A percentile compares a stretch with the other conserved stretches of the same genome.
Conservation (phyloP, 2,329 filamentous ascomycete genomes). For the Fusarium cyanostomum region DNA sequence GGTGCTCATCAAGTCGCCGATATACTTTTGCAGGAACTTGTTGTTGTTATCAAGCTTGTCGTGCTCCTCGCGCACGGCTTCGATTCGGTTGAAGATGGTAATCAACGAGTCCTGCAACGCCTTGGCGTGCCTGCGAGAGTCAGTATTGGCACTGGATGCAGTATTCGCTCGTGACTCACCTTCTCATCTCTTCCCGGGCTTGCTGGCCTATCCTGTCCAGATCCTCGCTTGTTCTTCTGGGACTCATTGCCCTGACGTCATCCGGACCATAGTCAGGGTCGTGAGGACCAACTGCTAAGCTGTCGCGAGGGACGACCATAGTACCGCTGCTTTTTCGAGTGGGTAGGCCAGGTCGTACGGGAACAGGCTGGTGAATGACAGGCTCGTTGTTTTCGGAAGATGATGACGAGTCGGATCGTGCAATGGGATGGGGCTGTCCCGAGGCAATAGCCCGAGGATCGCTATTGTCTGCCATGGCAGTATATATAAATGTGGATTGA, state of each 20-base stretch:
- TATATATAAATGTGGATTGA: slow-evolving; percentile 1
- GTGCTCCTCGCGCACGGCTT: slow-evolving; percentile 92
- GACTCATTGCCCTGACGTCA: slow-evolving; percentile 95
- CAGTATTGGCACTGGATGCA: slow-evolving; percentile 14
- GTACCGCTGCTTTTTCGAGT: slow-evolving; percentile 84
- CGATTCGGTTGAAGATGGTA: slow-evolving; percentile 91
- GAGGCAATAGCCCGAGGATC: slow-evolving; percentile 37
- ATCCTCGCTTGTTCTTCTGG: slow-evolving; percentile 88
- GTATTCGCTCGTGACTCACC: slow-evolving; percentile 51
- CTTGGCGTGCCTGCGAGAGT: slow-evolving; percentile 77
- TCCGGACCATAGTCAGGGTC: slow-evolving; percentile 83
- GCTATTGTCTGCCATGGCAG: slow-evolving; percentile 37
- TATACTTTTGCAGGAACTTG: slow-evolving; percentile 97
- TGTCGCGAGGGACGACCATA: slow-evolving; percentile 82
- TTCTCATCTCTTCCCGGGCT: slow-evolving; percentile 73
- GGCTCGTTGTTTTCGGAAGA: slow-evolving; percentile 51
- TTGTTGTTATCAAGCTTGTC: slow-evolving; percentile 98
- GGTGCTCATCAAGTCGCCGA: slow-evolving; percentile 93
- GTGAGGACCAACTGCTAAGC: slow-evolving; percentile 74
- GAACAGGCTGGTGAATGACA: slow-evolving; percentile 60
- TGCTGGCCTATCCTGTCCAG: slow-evolving; percentile 87
- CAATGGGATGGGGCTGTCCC: slow-evolving; percentile 47
- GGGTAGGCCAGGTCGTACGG: slow-evolving; percentile 72
- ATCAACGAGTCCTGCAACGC: slow-evolving; percentile 88
- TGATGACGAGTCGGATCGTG: slow-evolving; percentile 50